phyloP scores from a whole-genome alignment of 768 basidiomycete species.

The Psilocybe subaeruginosa region DNA sequence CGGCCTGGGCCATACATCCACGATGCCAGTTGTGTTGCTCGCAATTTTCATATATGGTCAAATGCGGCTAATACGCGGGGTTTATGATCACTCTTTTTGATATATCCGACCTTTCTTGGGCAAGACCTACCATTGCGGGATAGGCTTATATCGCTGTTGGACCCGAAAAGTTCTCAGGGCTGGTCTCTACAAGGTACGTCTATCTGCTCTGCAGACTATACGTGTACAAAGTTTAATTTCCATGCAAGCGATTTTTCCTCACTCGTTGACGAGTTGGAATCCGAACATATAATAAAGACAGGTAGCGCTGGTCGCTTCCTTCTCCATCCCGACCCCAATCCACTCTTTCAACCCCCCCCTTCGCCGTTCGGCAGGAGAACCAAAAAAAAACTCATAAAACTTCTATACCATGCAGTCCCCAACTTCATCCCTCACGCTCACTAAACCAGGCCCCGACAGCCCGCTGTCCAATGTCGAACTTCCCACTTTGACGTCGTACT shows the following conservation, averaged over 20 bases:
- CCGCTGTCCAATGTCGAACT: slow-evolving; percentile 5
- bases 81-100: neutral
- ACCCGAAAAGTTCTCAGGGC: slow-evolving; percentile 13
- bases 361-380: neutral
- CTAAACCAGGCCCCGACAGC: slow-evolving; percentile 8
- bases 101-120: slow-evolving; percentile 5
- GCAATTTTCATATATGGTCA: slow-evolving; percentile 4
- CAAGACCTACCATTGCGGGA: slow-evolving; percentile 7
- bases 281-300: slow-evolving; percentile 8
- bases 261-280: slow-evolving; percentile 15
- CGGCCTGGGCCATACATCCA: neutral
- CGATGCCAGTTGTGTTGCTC: neutral
- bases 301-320: slow-evolving; percentile 22
- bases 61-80: neutral
- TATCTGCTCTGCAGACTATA: neutral
- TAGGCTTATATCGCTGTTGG: neutral
- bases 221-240: slow-evolving; percentile 16
- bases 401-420: slow-evolving; percentile 14
- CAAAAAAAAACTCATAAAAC: slow-evolving; percentile 7
- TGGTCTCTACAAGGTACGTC: slow-evolving; percentile 19
- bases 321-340: slow-evolving; percentile 14
- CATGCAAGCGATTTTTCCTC: slow-evolving; percentile 5
- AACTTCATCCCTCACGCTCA: slow-evolving; percentile 13
- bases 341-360: slow-evolving; percentile 15
- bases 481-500: slow-evolving; percentile 19